Evolutionary conservation across 345 rosid species (phyloP).

Genomic region (Zanthoxylum bungeanum): DNA sequence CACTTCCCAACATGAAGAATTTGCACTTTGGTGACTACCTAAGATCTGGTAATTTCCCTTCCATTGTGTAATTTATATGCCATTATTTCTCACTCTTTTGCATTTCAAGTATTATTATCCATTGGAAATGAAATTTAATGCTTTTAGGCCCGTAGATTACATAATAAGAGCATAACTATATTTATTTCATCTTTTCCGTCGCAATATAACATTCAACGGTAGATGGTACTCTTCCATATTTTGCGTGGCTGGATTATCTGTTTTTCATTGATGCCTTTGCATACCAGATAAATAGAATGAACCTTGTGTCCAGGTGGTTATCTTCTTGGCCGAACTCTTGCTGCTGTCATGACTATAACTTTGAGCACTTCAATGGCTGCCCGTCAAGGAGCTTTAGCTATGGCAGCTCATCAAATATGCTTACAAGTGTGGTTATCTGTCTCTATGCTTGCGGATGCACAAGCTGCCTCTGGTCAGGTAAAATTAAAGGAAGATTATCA

Average conservation of each 20-base stretch:
- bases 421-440: conserved; percentile 40
- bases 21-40: conserved; percentile 35
- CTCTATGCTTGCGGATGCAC: conserved; percentile 41
- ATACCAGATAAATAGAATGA: not conserved
- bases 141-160: not conserved
- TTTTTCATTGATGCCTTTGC: not conserved
- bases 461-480: conserved; percentile 39
- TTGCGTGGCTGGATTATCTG: not conserved
- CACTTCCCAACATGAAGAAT: conserved; percentile 24
- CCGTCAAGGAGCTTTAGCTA: conserved; percentile 34
- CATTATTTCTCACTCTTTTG: not conserved
- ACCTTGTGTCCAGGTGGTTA: conserved; percentile 28
- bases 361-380: conserved; percentile 43
- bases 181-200: too few species aligned
- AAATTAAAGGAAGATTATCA: not conserved
- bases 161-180: not conserved
- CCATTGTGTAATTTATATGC: not conserved
- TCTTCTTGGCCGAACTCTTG: conserved; percentile 40
- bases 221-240: too few species aligned
- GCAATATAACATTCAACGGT: not conserved
- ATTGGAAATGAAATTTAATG: not conserved
- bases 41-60: conserved; percentile 29
- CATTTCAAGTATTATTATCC: not conserved
- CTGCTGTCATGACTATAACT: conserved; percentile 34
- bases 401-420: conserved; percentile 45